Evolutionary conservation across 1,284 basidiomycete genomes (phyloP).

Genomic region (Cutaneotrichosporon dermatis): DNA sequence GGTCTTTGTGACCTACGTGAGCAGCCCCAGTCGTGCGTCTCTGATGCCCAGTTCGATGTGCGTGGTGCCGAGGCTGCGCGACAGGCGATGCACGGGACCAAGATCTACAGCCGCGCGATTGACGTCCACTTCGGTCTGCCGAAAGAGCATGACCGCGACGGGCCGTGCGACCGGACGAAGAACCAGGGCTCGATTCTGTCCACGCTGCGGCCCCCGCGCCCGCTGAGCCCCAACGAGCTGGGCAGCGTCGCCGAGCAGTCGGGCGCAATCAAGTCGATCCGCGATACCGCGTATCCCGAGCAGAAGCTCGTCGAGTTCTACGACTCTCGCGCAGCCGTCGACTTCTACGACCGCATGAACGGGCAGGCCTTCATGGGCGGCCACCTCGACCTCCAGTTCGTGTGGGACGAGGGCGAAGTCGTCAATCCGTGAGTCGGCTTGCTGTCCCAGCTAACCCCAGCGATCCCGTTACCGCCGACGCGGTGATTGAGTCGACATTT

Average conservation of each 20-base stretch:
- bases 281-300: slow-evolving; percentile 64
- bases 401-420: slow-evolving; percentile 67
- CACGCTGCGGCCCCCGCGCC: slow-evolving; percentile 60
- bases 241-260: slow-evolving; percentile 76
- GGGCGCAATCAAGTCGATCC: slow-evolving; percentile 82
- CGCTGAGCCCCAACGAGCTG: slow-evolving; percentile 77
- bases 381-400: slow-evolving; percentile 76
- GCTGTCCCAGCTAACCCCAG: neutral
- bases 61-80: slow-evolving; percentile 85
- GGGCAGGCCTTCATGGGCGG: slow-evolving; percentile 77
- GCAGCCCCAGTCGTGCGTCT: slow-evolving; percentile 42
- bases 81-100: slow-evolving; percentile 77
- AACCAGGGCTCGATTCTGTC: slow-evolving; percentile 85
- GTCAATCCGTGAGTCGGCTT: slow-evolving; percentile 35
- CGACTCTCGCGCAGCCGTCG: slow-evolving; percentile 74
- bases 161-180: slow-evolving; percentile 73
- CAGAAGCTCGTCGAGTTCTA: slow-evolving; percentile 83
- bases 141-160: slow-evolving; percentile 68
- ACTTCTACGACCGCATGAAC: slow-evolving; percentile 73
- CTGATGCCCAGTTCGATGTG: slow-evolving; percentile 66
- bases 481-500: neutral
- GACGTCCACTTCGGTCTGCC: slow-evolving; percentile 97
- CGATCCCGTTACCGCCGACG: slow-evolving; percentile 12
- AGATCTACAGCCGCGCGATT: slow-evolving; percentile 81
- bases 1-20: slow-evolving; percentile 95